Evolutionary conservation across 1,284 basidiomycete species (phyloP).

Genomic region (Flammula alnicola): DNA sequence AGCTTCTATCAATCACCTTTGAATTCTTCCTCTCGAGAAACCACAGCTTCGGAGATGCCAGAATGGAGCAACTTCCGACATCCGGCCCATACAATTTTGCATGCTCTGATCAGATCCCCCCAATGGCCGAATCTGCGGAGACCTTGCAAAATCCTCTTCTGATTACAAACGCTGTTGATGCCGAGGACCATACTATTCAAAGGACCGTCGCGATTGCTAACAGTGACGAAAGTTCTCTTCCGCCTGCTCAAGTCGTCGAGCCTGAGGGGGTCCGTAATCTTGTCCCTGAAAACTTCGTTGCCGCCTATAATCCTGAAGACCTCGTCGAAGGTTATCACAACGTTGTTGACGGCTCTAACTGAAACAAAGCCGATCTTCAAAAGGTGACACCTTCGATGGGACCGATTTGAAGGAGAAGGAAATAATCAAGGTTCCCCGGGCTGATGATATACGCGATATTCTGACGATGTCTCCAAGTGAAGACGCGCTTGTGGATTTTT

Average conservation of each 20-base stretch:
- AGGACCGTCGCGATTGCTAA: neutral
- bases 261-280: neutral
- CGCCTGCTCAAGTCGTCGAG: neutral
- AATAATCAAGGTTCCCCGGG: neutral
- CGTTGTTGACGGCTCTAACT: slow-evolving; percentile 6
- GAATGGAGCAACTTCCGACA: too few species aligned
- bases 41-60: too few species aligned
- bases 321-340: slow-evolving; percentile 9
- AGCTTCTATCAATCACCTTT: too few species aligned
- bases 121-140: neutral
- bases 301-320: neutral
- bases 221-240: neutral
- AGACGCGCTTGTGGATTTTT: slow-evolving; percentile 10
- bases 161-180: neutral
- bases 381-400: slow-evolving; percentile 9
- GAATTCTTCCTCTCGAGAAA: too few species aligned
- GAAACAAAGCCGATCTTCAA: slow-evolving; percentile 8
- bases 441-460: neutral
- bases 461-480: slow-evolving; percentile 8
- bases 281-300: neutral
- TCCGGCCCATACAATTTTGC: too few species aligned
- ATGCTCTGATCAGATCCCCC: neutral
- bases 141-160: neutral
- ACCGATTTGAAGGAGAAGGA: neutral
- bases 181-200: too few species aligned